Evolutionary conservation across 129 eudicot genomes (phyloP).

Genomic region (Daucus carota): DNA sequence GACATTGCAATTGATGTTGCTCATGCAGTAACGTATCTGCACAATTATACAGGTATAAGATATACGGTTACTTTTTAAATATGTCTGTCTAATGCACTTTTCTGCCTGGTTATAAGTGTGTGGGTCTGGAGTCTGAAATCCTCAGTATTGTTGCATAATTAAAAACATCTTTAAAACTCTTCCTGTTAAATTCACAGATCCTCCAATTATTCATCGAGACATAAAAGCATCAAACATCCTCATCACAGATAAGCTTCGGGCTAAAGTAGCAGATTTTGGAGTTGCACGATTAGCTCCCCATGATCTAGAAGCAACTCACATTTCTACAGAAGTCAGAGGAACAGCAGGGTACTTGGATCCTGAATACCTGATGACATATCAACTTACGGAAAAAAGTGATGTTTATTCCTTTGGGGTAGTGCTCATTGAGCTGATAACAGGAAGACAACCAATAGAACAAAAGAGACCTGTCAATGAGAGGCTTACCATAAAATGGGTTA

Average conservation of each 20-base stretch:
- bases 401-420: conserved; percentile 87
- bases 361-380: conserved; percentile 64
- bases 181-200: conserved; percentile 32
- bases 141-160: neutral
- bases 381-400: conserved; percentile 88
- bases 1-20: conserved; percentile 84
- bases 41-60: conserved; percentile 55
- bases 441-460: conserved; percentile 60
- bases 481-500: conserved; percentile 74
- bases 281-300: conserved; percentile 58
- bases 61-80: neutral
- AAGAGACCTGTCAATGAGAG: conserved; percentile 40
- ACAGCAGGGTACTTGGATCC: conserved; percentile 91
- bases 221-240: conserved; percentile 75
- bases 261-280: conserved; percentile 93
- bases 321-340: conserved; percentile 84
- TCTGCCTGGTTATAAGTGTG: neutral
- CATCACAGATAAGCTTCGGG: conserved; percentile 68
- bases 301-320: conserved; percentile 59
- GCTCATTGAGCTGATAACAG: conserved; percentile 72
- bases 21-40: conserved; percentile 77
- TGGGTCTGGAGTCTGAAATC: neutral
- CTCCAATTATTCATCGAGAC: conserved; percentile 85
- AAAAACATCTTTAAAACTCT: conserved; percentile 1
- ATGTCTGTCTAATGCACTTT: neutral